Percentiles rank a stretch among this genome's conserved stretches.
Evolutionary conservation across 78 protist species (phyloP).

Genomic region (Dictyostelium brefeldianum): DNA sequence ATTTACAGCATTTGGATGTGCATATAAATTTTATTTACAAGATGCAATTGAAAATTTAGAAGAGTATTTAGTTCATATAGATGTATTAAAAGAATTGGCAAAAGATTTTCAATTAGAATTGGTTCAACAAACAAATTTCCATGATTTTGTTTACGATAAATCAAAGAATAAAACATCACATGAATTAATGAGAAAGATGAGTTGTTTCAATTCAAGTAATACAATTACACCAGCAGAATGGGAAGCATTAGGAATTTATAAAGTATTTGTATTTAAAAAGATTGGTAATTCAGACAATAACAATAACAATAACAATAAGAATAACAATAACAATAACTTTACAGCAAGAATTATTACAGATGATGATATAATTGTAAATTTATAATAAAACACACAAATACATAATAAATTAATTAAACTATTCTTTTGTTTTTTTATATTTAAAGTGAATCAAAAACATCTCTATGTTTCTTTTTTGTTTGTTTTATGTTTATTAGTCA

Average conservation of each 20-base stretch:
- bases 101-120: conserved; percentile 57
- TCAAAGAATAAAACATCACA: background rate
- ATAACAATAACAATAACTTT: background rate
- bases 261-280: conserved; percentile 55
- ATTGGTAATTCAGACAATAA: background rate
- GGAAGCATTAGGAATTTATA: conserved; percentile 76
- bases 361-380: conserved; percentile 6
- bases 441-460: too few relatives aligned
- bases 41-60: conserved; percentile 68
- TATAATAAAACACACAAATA: background rate
- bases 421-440: too few relatives aligned
- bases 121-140: conserved; percentile 53
- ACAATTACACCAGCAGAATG: conserved; percentile 65
- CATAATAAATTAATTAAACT: too few relatives aligned
- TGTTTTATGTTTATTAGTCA: too few relatives aligned
- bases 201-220: conserved; percentile 26
- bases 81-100: conserved; percentile 49
- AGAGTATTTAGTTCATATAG: conserved; percentile 75
- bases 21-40: conserved; percentile 65
- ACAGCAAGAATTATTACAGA: background rate
- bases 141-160: conserved; percentile 27
- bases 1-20: conserved; percentile 71
- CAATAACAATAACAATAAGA: background rate
- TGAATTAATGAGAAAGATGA: conserved; percentile 43
- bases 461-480: too few relatives aligned